Conservation (phyloP, 2,329 filamentous ascomycete species). For the Sordariomycetes sp. region DNA sequence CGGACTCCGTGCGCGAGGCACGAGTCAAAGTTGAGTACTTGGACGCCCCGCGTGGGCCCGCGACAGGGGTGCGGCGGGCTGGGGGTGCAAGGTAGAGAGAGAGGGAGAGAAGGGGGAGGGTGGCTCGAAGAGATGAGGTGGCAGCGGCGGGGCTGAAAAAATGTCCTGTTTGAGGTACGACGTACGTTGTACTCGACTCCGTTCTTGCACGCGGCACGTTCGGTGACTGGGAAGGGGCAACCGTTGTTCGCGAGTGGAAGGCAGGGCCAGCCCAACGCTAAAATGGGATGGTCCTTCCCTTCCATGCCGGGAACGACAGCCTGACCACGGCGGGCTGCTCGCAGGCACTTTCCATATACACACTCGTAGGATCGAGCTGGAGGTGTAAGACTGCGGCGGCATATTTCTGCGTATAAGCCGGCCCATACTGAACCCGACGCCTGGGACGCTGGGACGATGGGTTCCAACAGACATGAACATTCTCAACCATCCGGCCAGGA, state of each 20-base stretch:
- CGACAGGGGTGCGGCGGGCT: background rate
- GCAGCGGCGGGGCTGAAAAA: background rate
- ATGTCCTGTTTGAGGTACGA: background rate
- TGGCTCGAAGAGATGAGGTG: background rate
- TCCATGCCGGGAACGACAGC: background rate
- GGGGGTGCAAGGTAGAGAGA: background rate
- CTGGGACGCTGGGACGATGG: no score
- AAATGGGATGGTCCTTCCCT: background rate
- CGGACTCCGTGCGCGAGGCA: no score
- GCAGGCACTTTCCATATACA: background rate
- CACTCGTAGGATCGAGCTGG: background rate
- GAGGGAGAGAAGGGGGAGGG: background rate
- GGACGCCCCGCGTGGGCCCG: background rate
- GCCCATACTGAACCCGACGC: no score
- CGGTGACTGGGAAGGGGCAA: background rate
- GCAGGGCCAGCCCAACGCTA: background rate
- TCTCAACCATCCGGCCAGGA: background rate
- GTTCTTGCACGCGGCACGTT: background rate
- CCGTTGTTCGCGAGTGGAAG: background rate
- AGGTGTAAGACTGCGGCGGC: background rate
- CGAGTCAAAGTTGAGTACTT: background rate
- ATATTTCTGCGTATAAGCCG: background rate
- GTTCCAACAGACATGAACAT: background rate
- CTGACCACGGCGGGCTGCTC: background rate
- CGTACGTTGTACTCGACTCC: no score